Evolutionary conservation across 2,329 filamentous ascomycete genomes (phyloP), one percentile per base, ranked within the genome.

Genomic region (Alternaria conjuncta): DNA sequence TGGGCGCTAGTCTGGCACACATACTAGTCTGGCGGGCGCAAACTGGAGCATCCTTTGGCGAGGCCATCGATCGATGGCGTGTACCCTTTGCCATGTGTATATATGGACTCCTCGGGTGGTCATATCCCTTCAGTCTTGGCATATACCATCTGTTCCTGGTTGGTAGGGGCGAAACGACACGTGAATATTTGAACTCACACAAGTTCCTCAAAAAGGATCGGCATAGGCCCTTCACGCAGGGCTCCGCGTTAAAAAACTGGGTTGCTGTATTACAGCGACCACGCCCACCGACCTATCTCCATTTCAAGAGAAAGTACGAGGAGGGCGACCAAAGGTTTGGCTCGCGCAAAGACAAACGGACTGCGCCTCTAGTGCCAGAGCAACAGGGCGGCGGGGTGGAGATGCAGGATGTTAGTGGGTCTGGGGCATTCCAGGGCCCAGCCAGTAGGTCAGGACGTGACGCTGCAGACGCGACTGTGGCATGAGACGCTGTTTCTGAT

Each of bases 111-210:
- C 68, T 99, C 44, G 88, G 86, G 1, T 87, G 91, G 44, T 85
- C 90, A 6, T 99, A 99, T 79, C 95, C 95, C 1, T 87, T 90
- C 44, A 92, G 93, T 46, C 84, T 99, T 6, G 92, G 90, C 84
- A 87, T 88, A 21, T 99, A 99, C 78, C 96, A 99, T 81, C 78
- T 98, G 50, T 97, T 97, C 82, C 86, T 99, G 46, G 93, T 96
- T 82, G 91, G 89, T 7, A 87, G 95, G 30, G 96, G 95, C 53
- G 95, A 99, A 83, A 99, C 95, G 0, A 99, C 96, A 1, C 87
- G 96, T 71, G 96, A 99, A 81, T 97, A 97, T 79, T 88, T 99
- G 68, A 97, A 97, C 81, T 94, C 92, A 5, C 93, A 97, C 81
- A 98, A 98, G 80, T 98, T 99, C 78, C 84, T 91, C 67, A 96